These are phyloP conservation scores for Canavalia ensiformis DNA, from an alignment of 306 rosid species.

Conservation along the genomic window DNA sequence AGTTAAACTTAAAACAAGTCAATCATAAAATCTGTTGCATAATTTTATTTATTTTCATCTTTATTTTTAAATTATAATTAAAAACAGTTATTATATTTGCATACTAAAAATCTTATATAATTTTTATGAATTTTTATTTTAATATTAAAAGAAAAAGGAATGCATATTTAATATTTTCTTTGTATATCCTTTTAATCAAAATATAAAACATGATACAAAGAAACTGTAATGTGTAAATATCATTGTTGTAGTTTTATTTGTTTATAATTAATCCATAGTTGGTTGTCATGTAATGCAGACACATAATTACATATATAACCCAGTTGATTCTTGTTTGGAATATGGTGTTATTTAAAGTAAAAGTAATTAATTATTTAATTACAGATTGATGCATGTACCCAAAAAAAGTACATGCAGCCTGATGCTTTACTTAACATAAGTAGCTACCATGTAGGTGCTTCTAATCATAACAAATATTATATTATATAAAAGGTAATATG, in stretches of 20 bases:
- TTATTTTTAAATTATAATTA: neutral
- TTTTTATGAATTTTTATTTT: neutral
- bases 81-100: neutral
- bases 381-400: conserved; percentile 35
- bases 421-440: conserved; percentile 37
- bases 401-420: neutral
- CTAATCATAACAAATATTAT: conserved; percentile 18
- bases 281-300: conserved; percentile 1
- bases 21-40: too few species aligned
- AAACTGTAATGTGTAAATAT: neutral
- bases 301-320: neutral
- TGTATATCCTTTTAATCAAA: neutral
- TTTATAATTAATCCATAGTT: conserved; percentile 21
- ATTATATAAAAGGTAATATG: neutral
- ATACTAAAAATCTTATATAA: neutral
- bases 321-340: conserved; percentile 26
- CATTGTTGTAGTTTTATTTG: neutral
- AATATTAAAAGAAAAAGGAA: neutral
- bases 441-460: conserved; percentile 16
- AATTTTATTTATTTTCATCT: too few species aligned
- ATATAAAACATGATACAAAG: neutral
- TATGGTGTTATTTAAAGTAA: conserved; percentile 12
- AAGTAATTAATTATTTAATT: neutral
- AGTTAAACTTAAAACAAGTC: too few species aligned
- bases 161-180: neutral